Conservation (phyloP, 2,329 filamentous ascomycete species). For the Colletotrichum sp. region DNA sequence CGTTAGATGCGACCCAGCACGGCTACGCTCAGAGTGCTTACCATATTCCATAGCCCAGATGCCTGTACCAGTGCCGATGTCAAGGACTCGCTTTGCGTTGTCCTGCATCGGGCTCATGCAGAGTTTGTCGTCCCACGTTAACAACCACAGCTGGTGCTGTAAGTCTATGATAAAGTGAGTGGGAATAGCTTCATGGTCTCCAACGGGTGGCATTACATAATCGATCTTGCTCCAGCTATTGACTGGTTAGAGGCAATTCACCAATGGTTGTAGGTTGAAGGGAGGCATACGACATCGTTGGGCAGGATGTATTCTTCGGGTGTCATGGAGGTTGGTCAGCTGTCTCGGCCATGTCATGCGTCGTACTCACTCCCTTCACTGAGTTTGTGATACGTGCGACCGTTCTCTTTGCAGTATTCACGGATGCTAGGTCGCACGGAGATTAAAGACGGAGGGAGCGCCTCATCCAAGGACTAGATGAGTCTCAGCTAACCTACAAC, state of each 20-base stretch:
- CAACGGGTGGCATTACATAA: background rate
- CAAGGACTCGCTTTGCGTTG: constrained; percentile 23
- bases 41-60: constrained; percentile 30
- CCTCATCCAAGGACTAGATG: background rate
- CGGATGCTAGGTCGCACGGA: background rate
- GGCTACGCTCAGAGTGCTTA: background rate
- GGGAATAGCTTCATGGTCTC: background rate
- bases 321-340: background rate
- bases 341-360: background rate
- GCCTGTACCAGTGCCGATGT: constrained; percentile 30
- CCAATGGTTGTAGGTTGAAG: background rate
- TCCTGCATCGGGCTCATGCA: constrained; percentile 29
- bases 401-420: constrained; percentile 4
- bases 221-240: constrained; percentile 30
- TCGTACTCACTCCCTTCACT: constrained; percentile 25
- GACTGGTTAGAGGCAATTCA: background rate
- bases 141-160: constrained; percentile 38
- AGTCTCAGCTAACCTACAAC: background rate
- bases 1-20: background rate
- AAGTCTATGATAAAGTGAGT: constrained; percentile 29
- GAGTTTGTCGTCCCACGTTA: constrained; percentile 36
- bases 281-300: constrained; percentile 26
- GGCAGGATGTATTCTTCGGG: constrained; percentile 29
- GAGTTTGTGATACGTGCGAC: constrained; percentile 18
- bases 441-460: background rate